A percentile compares a stretch with the other conserved stretches of the same genome.
Evolutionary conservation across 2,329 filamentous ascomycete genomes (phyloP).

Genomic region (Pyrenophora teres): DNA sequence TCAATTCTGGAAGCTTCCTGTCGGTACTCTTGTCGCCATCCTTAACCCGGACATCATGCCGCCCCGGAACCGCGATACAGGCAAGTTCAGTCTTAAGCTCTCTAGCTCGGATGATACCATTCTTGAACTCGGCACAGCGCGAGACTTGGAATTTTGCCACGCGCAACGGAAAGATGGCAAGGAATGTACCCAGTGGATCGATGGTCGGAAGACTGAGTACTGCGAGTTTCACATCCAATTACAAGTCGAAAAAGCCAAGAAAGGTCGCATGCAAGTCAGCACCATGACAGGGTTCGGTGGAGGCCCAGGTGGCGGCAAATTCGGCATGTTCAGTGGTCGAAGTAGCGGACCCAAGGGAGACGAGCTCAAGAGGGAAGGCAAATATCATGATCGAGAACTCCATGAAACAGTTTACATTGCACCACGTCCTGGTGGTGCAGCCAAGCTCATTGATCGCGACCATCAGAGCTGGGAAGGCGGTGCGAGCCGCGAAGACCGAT

Average conservation of each 20-base stretch:
- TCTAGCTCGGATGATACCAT: slow-evolving; percentile 86
- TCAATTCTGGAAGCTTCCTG: slow-evolving; percentile 89
- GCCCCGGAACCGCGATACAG: slow-evolving; percentile 77
- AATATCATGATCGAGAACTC: slow-evolving; percentile 62
- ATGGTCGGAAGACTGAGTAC: slow-evolving; percentile 82
- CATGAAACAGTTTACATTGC: slow-evolving; percentile 57
- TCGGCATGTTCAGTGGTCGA: slow-evolving; percentile 41
- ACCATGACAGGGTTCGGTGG: slow-evolving; percentile 60
- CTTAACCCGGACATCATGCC: slow-evolving; percentile 92
- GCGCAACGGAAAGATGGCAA: slow-evolving; percentile 82
- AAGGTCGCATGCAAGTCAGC: slow-evolving; percentile 78
- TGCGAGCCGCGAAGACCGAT: slow-evolving; percentile 66
- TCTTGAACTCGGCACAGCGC: slow-evolving; percentile 81
- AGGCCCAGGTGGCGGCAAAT: slow-evolving; percentile 35
- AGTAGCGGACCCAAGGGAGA: slow-evolving; percentile 31
- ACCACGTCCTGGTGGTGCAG: slow-evolving; percentile 55
- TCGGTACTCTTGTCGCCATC: slow-evolving; percentile 90
- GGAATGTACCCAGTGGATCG: slow-evolving; percentile 81
- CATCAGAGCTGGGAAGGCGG: slow-evolving; percentile 52
- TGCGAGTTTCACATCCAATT: slow-evolving; percentile 93
- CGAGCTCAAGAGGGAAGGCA: slow-evolving; percentile 41
- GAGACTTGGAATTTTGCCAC: slow-evolving; percentile 89
- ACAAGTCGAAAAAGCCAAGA: slow-evolving; percentile 71
- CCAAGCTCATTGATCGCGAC: slow-evolving; percentile 67
- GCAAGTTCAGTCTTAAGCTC: slow-evolving; percentile 82